Percentiles rank a stretch among this genome's conserved stretches.
These are phyloP conservation scores for Geranium incanum DNA, from an alignment of 441 rosid species.

Conservation along the genomic window DNA sequence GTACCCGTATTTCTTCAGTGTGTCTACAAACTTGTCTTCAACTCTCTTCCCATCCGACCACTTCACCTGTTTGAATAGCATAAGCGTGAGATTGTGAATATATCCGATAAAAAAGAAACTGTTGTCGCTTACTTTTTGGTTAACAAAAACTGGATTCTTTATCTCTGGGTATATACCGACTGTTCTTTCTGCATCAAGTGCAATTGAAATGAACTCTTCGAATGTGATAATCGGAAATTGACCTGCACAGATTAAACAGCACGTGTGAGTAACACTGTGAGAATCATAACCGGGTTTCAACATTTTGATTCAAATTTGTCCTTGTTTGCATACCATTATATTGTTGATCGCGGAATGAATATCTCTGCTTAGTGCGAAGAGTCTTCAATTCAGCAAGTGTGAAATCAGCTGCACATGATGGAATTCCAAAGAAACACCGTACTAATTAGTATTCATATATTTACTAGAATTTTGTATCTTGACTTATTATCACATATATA, in stretches of 20 bases:
- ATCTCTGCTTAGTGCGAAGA: conserved; percentile 20
- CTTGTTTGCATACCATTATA: conserved; percentile 18
- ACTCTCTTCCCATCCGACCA: conserved; percentile 22
- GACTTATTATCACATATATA: neutral
- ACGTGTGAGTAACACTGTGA: neutral
- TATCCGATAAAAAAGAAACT: neutral
- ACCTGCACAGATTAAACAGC: conserved; percentile 11
- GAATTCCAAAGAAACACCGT: neutral
- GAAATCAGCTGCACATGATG: conserved; percentile 20
- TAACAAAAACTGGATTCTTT: conserved; percentile 21
- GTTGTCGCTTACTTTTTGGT: conserved; percentile 11
- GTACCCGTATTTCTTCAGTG: conserved; percentile 22
- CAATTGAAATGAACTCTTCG: conserved; percentile 24
- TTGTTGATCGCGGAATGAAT: conserved; percentile 21
- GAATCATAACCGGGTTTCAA: neutral
- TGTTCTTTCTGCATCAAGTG: conserved; percentile 14
- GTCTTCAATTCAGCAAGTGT: conserved; percentile 19
- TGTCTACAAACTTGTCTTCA: conserved; percentile 22
- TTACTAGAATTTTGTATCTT: too few relatives aligned
- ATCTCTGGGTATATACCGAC: conserved; percentile 25
- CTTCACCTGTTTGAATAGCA: conserved; percentile 14
- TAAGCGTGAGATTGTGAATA: neutral
- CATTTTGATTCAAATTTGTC: neutral
- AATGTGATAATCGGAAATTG: conserved; percentile 18
- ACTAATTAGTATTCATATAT: neutral